phyloP scores from a whole-genome alignment of 495 filamentous ascomycete species.

The Xylaria nigripes region DNA sequence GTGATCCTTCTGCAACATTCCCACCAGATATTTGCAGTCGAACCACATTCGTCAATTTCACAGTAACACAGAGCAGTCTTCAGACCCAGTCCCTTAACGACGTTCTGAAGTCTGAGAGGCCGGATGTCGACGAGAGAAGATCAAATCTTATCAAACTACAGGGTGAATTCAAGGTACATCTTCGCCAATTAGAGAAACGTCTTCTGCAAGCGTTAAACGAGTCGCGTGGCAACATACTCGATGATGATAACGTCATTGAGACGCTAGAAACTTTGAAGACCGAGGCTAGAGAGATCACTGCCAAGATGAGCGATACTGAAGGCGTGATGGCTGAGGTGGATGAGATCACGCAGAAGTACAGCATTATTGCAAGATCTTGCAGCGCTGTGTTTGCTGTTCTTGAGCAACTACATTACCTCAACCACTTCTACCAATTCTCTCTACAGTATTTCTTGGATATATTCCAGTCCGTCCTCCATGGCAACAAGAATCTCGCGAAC shows the following conservation, averaged over 20 bases:
- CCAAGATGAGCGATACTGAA: constrained; percentile 92
- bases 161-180: constrained; percentile 95
- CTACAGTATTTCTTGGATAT: constrained; percentile 97
- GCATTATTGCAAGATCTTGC: constrained; percentile 84
- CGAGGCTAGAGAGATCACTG: constrained; percentile 89
- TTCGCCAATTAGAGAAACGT: constrained; percentile 91
- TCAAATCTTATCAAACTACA: constrained; percentile 97
- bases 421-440: constrained; percentile 99
- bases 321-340: constrained; percentile 98
- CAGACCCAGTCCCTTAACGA: constrained; percentile 96
- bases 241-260: constrained; percentile 96
- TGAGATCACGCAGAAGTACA: constrained; percentile 85
- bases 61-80: constrained; percentile 95
- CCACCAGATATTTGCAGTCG: constrained; percentile 97
- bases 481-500: constrained; percentile 62
- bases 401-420: constrained; percentile 94
- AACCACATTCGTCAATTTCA: constrained; percentile 99
- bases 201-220: constrained; percentile 93
- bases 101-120: constrained; percentile 91
- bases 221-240: constrained; percentile 94
- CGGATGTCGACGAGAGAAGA: constrained; percentile 93
- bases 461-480: constrained; percentile 83
- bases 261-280: constrained; percentile 97
- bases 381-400: constrained; percentile 94
- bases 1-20: constrained; percentile 93